phyloP scores from a whole-genome alignment of 495 filamentous ascomycete genomes.

The Penicillium coffeae region DNA sequence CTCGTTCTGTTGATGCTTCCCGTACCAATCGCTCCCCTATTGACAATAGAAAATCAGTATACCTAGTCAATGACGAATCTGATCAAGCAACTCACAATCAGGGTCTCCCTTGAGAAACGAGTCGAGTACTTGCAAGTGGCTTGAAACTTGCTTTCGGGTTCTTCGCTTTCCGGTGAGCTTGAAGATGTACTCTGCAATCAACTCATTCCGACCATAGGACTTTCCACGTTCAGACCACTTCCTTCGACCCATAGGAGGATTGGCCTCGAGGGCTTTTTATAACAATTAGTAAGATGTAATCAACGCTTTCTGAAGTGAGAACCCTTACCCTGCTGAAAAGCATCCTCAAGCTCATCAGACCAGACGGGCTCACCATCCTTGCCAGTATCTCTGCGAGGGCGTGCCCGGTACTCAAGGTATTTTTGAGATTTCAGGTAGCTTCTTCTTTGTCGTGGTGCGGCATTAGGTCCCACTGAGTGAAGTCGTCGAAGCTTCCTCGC shows the following conservation, averaged over 20 bases:
- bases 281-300: too few relatives aligned
- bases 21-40: conserved; percentile 44
- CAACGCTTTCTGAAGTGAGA: not conserved
- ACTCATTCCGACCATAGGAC: conserved; percentile 82
- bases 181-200: conserved; percentile 80
- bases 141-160: conserved; percentile 85
- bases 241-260: conserved; percentile 75
- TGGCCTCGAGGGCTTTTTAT: conserved; percentile 81
- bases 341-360: conserved; percentile 79
- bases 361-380: conserved; percentile 61
- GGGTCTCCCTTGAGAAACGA: conserved; percentile 64
- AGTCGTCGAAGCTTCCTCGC: conserved; percentile 37
- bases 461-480: conserved; percentile 34
- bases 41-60: conserved; percentile 10
- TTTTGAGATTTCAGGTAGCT: conserved; percentile 48
- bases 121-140: conserved; percentile 96
- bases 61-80: not conserved
- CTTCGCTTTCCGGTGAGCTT: conserved; percentile 62
- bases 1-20: conserved; percentile 36
- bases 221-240: conserved; percentile 72
- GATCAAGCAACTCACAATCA: conserved; percentile 34
- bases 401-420: conserved; percentile 62
- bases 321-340: conserved; percentile 80
- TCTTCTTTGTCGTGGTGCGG: conserved; percentile 29
- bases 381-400: conserved; percentile 57